These are phyloP conservation scores for Xylariaceae sp. DNA, from an alignment of 2,329 filamentous ascomycete species.

Conservation along the genomic window DNA sequence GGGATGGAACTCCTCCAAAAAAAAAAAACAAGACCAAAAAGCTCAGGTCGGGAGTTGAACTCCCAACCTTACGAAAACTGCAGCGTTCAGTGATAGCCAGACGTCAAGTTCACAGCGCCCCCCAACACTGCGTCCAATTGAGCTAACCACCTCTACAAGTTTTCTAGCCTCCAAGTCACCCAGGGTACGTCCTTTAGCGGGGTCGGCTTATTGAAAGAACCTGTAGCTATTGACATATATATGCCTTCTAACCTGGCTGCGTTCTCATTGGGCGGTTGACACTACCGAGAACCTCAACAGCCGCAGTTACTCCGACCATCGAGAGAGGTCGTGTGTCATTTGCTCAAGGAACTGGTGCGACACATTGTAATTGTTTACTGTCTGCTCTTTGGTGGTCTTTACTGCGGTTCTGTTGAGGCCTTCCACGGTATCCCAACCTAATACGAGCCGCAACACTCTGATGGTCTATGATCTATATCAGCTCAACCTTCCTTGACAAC, in stretches of 20 bases:
- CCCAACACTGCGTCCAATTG: not conserved
- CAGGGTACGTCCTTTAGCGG: not conserved
- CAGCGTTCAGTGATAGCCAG: not conserved
- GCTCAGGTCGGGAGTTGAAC: not conserved
- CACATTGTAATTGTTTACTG: no score
- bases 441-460: no score
- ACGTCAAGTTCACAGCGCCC: not conserved
- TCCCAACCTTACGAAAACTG: not conserved
- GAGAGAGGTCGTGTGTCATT: no score
- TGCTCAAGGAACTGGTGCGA: no score
- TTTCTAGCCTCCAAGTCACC: not conserved
- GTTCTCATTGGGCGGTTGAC: no score
- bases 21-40: not conserved
- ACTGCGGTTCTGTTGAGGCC: no score
- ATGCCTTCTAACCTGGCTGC: not conserved
- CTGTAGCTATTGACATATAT: not conserved
- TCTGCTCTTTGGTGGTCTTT: no score
- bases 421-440: no score
- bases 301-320: not conserved
- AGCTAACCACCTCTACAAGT: not conserved
- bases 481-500: no score
- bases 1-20: no score
- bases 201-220: not conserved
- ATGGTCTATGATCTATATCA: no score
- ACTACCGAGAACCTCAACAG: no score